Evolutionary conservation across 1,284 basidiomycete genomes (phyloP), one percentile per base, ranked within the genome.

Genomic region (Wolfiporia cocos): DNA sequence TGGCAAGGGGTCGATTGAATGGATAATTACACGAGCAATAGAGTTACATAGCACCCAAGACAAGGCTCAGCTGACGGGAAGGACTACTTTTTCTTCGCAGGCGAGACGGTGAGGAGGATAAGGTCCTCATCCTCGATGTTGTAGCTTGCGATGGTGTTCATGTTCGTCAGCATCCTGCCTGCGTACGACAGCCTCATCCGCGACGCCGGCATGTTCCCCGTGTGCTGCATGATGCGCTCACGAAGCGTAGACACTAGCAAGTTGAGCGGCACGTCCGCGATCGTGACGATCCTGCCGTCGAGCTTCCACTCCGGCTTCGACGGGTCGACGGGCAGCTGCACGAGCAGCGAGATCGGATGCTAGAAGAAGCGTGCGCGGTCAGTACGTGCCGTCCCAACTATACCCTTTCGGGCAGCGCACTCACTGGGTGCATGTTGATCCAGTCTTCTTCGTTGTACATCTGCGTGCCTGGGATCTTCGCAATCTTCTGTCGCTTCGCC

Each of bases 261-360:
- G 43, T 77, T 89, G 54, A 94, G 75, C 3, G 89, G 85, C 23
- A 95, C 64, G 48, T 94, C 91, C 1, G 80, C 74, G 41, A 97
- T 72, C 6, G 76, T 78, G 42, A 93, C 76, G 30, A 81, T 66
- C 39, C 70, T 72, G 0, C 93, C 93, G 55, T 95, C 81, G 43
- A 96, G 73, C 57, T 92, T 92, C 89, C 87, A 94, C 63, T 94
- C 92, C 0, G 92, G 83, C 62, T 87, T 90, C 28, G 83, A 78
- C 1, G 81, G 64, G 56, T 92, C 84, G 40, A 67, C 70, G 1
- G 93, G 92, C 44, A 97, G 70, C 59, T 93, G 89, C 4, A 96
- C 73, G 30, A 74, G 72, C 22, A 97, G 70, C 10, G 84, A 81
- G 54, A 96, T 89, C 7, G 92, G 86, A 52, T 92, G 83, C 80